Base-by-base conservation (phyloP, 2,329 filamentous ascomycete genomes). In the Dactylonectria macrodidyma region DNA sequence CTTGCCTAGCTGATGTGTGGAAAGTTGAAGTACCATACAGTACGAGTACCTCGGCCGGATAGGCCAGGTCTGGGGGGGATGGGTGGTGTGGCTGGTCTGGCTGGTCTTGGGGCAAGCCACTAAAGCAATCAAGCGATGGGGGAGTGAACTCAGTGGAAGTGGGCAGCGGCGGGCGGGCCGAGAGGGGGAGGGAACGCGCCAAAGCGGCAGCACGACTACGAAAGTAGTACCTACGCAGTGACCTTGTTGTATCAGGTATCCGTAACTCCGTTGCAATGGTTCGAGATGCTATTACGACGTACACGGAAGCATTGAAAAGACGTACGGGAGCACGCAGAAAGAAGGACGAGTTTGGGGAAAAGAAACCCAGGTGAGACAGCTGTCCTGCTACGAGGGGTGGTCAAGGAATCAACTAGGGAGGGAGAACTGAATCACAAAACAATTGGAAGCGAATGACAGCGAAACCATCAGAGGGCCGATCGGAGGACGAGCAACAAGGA, bases 71-170 rank as follows among this genome's bases (percentile, higher is more conserved):
- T 47, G 34, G 30, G 50, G 33, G 34, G 30, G 36, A 44, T 11
- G 22, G 46, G 54, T 47, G 26, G 14, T 66, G 66, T 68, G 66
- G 66, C 62, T 68, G 66, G 66, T 59, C 44, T n/a, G 66, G 66
- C 62, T 68, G 66, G 66, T 59, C 44, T n/a, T 64, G 51, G 24
- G 59, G 55, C 57, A 59, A 66, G 59, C 54, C 56, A 67, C 62
- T 56, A 14, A 57, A 30, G 24, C 38, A 16, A 41, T 41, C 12
- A n/a, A 41, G 38, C 26, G 58, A 52, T 48, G 41, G 58, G 52
- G 52, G 59, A 62, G 65, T n/a, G 34, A 30, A 30, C 26, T 30
- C 26, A 41, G 38, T 41, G 38, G 52, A 52, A 16, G 65, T 46
- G 57, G 46, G 47, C 7, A 30, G 54, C 57, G 54, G 54, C 52